Conservation (phyloP, 208 protist species). For the Balamuthia mandrillaris region DNA sequence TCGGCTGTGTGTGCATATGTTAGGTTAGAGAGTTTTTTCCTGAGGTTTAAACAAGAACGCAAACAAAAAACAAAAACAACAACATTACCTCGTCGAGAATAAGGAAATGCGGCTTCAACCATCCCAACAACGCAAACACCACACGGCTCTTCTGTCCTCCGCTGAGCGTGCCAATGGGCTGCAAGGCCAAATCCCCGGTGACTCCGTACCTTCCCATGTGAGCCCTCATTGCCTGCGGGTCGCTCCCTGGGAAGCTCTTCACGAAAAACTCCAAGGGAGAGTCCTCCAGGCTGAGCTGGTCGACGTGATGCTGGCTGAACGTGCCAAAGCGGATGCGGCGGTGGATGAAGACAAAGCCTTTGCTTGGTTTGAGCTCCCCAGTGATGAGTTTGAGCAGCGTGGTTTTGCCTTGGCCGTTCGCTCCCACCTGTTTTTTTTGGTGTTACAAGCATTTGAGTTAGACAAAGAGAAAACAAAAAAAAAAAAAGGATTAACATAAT, state of each 20-base stretch:
- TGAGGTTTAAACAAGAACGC: no score
- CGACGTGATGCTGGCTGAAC: conserved; percentile 92
- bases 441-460: neutral
- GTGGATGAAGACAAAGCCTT: conserved; percentile 56
- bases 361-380: conserved; percentile 54
- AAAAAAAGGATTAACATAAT: no score
- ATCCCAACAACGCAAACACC: conserved; percentile 89
- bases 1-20: no score
- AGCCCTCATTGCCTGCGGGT: conserved; percentile 13
- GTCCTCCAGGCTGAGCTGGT: conserved; percentile 69
- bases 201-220: conserved; percentile 76
- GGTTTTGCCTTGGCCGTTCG: conserved; percentile 73
- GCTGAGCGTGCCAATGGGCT: conserved; percentile 87
- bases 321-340: conserved; percentile 71
- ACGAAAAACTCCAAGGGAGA: conserved; percentile 9
- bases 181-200: conserved; percentile 81
- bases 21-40: no score
- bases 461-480: neutral
- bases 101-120: conserved; percentile 73
- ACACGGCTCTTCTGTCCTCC: conserved; percentile 92
- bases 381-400: conserved; percentile 71
- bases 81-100: conserved; percentile 57
- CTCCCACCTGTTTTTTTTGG: conserved; percentile 62
- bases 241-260: conserved; percentile 12
- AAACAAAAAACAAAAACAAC: no score